phyloP scores from a whole-genome alignment of 2,329 filamentous ascomycete genomes.

The Chalaropsis ovoidea region DNA sequence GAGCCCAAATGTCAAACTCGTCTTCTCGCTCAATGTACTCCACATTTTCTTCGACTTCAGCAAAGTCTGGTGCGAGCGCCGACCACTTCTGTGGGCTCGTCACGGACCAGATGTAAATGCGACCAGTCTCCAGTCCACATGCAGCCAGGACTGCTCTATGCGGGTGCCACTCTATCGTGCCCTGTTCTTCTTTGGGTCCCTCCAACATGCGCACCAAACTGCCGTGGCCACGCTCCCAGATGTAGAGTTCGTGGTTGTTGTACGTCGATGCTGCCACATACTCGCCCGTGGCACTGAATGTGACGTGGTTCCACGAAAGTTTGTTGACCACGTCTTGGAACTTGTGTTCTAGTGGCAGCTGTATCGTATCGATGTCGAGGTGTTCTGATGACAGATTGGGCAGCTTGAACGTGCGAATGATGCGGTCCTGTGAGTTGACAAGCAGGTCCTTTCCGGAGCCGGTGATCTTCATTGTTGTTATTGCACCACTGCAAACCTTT shows the following conservation, averaged over 20 bases:
- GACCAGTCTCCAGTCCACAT: constrained; percentile 82
- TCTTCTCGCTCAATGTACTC: constrained; percentile 94
- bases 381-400: constrained; percentile 62
- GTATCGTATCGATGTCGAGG: constrained; percentile 74
- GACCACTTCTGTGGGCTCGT: constrained; percentile 95
- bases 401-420: constrained; percentile 84
- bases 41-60: constrained; percentile 95
- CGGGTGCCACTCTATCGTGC: constrained; percentile 95
- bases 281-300: constrained; percentile 86
- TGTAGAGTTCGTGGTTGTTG: constrained; percentile 97
- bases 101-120: constrained; percentile 93
- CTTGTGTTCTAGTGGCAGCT: constrained; percentile 89
- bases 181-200: constrained; percentile 90
- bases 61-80: constrained; percentile 89
- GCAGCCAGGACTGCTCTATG: constrained; percentile 76
- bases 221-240: constrained; percentile 90
- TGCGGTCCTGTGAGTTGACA: constrained; percentile 86
- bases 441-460: constrained; percentile 74
- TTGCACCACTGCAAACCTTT: constrained; percentile 74
- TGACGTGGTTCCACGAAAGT: constrained; percentile 92
- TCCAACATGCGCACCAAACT: constrained; percentile 95
- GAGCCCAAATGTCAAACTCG: constrained; percentile 94
- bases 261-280: constrained; percentile 94
- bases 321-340: constrained; percentile 96
- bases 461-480: constrained; percentile 78